Percentiles rank a stretch among this genome's conserved stretches.
phyloP scores from a whole-genome alignment of 345 rosid species.

The Cardamine occulta region DNA sequence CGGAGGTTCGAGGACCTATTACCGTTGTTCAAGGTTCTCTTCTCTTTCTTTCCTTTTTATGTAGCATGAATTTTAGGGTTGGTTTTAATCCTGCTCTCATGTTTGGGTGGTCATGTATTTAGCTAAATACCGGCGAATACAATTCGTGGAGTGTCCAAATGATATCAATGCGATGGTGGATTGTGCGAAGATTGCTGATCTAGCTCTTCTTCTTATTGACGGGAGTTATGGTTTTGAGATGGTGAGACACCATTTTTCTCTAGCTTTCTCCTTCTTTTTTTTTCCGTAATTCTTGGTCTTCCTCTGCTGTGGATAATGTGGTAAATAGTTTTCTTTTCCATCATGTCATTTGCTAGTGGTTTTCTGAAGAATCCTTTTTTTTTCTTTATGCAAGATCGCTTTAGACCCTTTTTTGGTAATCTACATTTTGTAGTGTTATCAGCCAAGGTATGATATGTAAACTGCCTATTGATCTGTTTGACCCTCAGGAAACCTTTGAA shows the following conservation, averaged over 20 bases:
- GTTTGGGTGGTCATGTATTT: slow-evolving; percentile 32
- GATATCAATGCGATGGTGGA: slow-evolving; percentile 97
- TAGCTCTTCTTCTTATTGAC: slow-evolving; percentile 83
- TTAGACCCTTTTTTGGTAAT: neutral
- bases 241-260: slow-evolving; percentile 51
- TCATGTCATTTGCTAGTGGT: slow-evolving; percentile 7
- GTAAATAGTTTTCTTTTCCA: slow-evolving; percentile 1
- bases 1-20: slow-evolving; percentile 88
- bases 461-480: slow-evolving; percentile 20
- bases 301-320: neutral
- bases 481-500: slow-evolving; percentile 87
- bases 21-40: slow-evolving; percentile 78
- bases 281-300: neutral
- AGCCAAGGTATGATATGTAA: neutral
- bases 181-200: slow-evolving; percentile 89
- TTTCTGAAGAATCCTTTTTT: neutral
- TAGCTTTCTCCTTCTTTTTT: neutral
- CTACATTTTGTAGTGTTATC: neutral
- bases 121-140: slow-evolving; percentile 82
- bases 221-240: slow-evolving; percentile 99
- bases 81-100: slow-evolving; percentile 30
- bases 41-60: neutral
- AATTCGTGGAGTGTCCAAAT: slow-evolving; percentile 96
- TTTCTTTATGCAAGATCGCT: neutral
- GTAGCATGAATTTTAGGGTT: slow-evolving; percentile 12